Evolutionary conservation across 371 early-diverging fungal genomes (phyloP), one percentile per base, ranked within the genome.

Genomic region (Circinella minor): DNA sequence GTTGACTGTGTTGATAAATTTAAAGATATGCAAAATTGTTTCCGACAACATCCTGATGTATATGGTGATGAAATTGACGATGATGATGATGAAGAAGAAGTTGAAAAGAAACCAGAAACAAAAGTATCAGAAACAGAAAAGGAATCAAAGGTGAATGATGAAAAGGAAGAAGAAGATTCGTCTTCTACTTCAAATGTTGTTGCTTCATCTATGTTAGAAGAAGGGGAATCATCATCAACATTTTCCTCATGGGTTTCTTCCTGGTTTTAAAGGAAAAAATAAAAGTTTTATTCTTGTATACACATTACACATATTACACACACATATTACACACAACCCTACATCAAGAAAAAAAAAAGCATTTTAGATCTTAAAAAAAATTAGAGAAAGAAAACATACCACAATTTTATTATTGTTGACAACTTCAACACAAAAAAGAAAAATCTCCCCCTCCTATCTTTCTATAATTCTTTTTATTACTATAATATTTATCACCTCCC

Each of bases 1-100:
- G 85, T 91, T 27, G 95, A 95, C 74, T 95, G 96, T 71, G 85
- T 95, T 15, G 93, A 92, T 13, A 85, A 86, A 62, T 95, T 95
- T 74, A 87, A 87, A 76, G 89, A 81, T 11, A 95, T 95, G 96
- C 94, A 95, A 77, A 87, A 92, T 63, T 95, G 96, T 71, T 95
- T 95, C 85, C 81, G 89, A 61, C 83, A 79, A 15, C 84, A 94
- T 70, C 95, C 95, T 18, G 95, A 94, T 34, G 86, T 90, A 10
- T 95, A 95, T 73, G 89, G 86, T 15, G 86, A 84, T 55, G 89
- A 91, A 65, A 83, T 87, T 63, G 88, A 85, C 39, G 87, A 83
- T 51, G 84, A 83, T 39, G 89, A 89, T 0, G 82, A 88, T 0
- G 86, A 85, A n/a, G 86, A 82, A 34, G 80, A 79, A 37, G 86